These are phyloP conservation scores for Oryza nivara DNA, from an alignment of 176 grass and related monocot species.

Conservation along the genomic window DNA sequence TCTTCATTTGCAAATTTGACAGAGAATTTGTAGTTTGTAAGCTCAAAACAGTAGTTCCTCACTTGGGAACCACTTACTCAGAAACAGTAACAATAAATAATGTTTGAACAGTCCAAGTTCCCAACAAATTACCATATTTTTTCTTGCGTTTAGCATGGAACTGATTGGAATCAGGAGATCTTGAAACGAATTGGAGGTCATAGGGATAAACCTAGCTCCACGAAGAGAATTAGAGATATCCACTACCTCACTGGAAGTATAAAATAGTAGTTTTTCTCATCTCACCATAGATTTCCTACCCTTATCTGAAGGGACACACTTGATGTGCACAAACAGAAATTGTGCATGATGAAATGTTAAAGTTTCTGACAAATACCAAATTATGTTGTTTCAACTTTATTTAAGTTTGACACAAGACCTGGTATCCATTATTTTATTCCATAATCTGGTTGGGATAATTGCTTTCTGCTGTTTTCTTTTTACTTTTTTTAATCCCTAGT, in stretches of 20 bases:
- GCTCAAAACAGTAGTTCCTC: neutral
- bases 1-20: neutral
- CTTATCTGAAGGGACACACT: neutral
- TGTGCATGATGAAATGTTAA: neutral
- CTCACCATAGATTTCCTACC: neutral
- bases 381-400: neutral
- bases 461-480: neutral
- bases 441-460: neutral
- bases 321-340: neutral
- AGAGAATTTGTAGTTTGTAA: neutral
- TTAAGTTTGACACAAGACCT: neutral
- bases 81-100: constrained; percentile 2
- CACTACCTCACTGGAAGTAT: neutral
- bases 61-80: neutral
- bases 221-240: neutral
- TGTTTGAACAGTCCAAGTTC: neutral
- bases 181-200: neutral
- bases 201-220: neutral
- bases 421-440: neutral
- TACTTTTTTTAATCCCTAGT: neutral
- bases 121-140: neutral
- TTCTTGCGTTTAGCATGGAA: neutral
- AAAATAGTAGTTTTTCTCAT: neutral
- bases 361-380: neutral
- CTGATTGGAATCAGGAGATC: constrained; percentile 11